Evolutionary conservation across 805 yeast genomes (phyloP), one percentile per base, ranked within the genome.

Genomic region (Kuraishia ogatae): DNA sequence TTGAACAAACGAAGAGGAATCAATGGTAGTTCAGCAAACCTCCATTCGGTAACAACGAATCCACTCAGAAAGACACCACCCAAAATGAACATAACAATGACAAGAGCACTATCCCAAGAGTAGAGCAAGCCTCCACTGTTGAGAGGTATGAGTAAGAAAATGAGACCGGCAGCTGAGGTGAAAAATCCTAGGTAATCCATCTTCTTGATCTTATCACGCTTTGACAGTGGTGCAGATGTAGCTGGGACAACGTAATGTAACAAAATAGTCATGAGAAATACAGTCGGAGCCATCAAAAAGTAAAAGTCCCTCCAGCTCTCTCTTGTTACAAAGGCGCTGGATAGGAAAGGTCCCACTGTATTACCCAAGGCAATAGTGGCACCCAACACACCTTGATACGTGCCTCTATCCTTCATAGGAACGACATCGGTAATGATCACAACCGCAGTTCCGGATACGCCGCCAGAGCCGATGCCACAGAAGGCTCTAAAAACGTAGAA

Each of bases 51-150:
- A 2, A 80, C 22, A 8, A 82, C 43, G 54, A 85, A 83, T 0
- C 63, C 57, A 1, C 75, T 56, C 22, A 78, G 69, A 23, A 73
- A 67, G 0, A 66, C 54, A 1, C 71, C 77, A 23, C 84, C 84
- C 43, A 79, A 57, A 1, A 68, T 64, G 46, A 80, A 63, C 66
- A 77, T 66, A 7, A 68, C 54, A 13, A 80, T 74, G 15, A 73
- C 72, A 20, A 69, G 56, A 2, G 76, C 66, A 15, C 77, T 77
- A 60, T 74, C 60, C 90, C 90, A 85, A 0, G 71, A 64, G 62
- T 75, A 83, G 8, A 77, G 70, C 8, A 78, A 69, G 1, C 89
- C 89, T 39, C 89, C 90, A 21, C 85, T 84, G 58, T 77, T 75
- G 22, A 82, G 64, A 2, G 85, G 84, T 19, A 83, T 71, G 51